phyloP scores from a whole-genome alignment of 495 filamentous ascomycete genomes.

The Hypomontagnella monticulosa region DNA sequence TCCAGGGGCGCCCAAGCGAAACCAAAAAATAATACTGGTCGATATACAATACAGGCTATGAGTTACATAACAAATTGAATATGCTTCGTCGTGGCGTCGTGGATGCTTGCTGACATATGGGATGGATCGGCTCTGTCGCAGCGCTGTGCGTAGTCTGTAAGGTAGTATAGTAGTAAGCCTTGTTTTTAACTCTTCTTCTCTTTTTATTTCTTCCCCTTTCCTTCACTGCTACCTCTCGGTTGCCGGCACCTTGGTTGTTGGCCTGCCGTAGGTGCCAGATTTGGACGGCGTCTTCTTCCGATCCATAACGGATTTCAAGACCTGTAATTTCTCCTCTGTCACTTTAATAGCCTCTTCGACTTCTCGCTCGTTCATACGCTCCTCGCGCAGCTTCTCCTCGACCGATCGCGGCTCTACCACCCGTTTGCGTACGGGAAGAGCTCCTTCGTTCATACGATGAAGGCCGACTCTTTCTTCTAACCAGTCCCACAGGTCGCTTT shows the following conservation, averaged over 20 bases:
- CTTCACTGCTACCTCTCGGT: conserved; percentile 26
- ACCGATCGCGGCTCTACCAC: conserved; percentile 58
- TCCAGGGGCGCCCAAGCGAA: conserved; percentile 26
- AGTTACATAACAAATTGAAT: conserved; percentile 34
- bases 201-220: neutral
- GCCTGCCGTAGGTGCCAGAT: conserved; percentile 19
- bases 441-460: conserved; percentile 65
- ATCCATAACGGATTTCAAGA: conserved; percentile 76
- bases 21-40: conserved; percentile 24
- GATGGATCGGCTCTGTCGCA: conserved; percentile 36
- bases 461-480: conserved; percentile 87
- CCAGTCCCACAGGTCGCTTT: conserved; percentile 95
- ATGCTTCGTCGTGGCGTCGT: conserved; percentile 48
- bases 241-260: conserved; percentile 24
- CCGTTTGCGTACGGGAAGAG: conserved; percentile 50
- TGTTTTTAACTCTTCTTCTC: neutral
- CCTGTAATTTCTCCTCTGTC: conserved; percentile 82
- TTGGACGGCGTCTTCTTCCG: conserved; percentile 56
- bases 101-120: conserved; percentile 36
- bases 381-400: conserved; percentile 67
- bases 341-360: conserved; percentile 84
- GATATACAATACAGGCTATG: conserved; percentile 45
- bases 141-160: conserved; percentile 19
- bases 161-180: conserved; percentile 5
- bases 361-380: conserved; percentile 81